These are phyloP conservation scores for Takakia lepidozioides DNA, from an alignment of 225 moss, liverwort and hornwort genomes.

Conservation along the genomic window DNA sequence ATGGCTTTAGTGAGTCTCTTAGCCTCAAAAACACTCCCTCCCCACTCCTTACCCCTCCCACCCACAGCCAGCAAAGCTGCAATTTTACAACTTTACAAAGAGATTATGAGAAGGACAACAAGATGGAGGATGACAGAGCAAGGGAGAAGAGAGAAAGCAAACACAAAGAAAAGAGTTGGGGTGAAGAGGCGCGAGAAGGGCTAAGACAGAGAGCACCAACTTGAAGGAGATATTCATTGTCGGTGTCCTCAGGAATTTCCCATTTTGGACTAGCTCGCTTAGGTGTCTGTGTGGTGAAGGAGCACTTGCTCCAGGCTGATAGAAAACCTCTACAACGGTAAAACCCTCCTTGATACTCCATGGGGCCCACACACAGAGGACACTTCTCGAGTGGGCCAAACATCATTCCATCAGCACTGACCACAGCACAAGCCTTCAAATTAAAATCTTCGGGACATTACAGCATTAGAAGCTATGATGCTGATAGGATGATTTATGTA, in stretches of 20 bases:
- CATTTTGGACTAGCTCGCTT: conserved; percentile 54
- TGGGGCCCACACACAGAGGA: conserved; percentile 67
- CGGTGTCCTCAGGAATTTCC: conserved; percentile 60
- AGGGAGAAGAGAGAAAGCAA: no score
- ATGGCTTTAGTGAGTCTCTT: no score
- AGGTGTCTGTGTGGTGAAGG: conserved; percentile 55
- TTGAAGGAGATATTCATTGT: conserved; percentile 63
- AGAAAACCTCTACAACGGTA: conserved; percentile 87
- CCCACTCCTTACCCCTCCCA: no score
- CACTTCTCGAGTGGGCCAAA: conserved; percentile 87
- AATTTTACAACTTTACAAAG: no score
- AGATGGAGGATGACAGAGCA: no score
- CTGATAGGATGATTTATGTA: no score
- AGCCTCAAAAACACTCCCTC: no score
- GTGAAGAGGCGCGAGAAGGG: not conserved
- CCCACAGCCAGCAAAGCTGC: no score
- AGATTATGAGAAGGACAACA: no score
- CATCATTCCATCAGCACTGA: conserved; percentile 97
- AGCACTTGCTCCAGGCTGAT: conserved; percentile 95
- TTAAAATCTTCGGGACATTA: no score
- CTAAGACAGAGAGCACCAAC: conserved; percentile 14
- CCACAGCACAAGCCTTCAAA: conserved; percentile 9
- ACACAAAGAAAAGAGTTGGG: no score
- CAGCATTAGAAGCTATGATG: no score
- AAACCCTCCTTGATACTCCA: conserved; percentile 81